A percentile compares a stretch with the other conserved stretches of the same genome.
These are phyloP conservation scores for Firmiana major DNA, from an alignment of 345 rosid species.

Conservation along the genomic window DNA sequence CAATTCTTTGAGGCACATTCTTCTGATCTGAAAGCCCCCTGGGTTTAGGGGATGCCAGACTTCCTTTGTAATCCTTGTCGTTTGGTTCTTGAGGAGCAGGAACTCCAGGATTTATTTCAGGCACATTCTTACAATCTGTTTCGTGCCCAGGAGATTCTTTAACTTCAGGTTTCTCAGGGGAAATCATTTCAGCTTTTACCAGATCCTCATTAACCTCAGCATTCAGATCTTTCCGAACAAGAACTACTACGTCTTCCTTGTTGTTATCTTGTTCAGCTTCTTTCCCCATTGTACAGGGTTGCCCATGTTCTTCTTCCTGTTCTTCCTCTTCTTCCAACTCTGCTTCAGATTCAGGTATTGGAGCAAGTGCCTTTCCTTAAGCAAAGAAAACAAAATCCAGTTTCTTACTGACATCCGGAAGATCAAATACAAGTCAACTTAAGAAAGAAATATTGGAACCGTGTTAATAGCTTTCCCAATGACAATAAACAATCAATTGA, in stretches of 20 bases:
- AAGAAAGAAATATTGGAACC: background rate
- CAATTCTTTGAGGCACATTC: slow-evolving; percentile 26
- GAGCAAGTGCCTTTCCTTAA: slow-evolving; percentile 93
- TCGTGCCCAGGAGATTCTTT: slow-evolving; percentile 23
- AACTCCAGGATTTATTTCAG: slow-evolving; percentile 23
- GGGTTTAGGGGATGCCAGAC: slow-evolving; percentile 78
- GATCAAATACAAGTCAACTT: background rate
- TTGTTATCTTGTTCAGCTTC: slow-evolving; percentile 10
- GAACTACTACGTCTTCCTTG: slow-evolving; percentile 19
- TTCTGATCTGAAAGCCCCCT: slow-evolving; percentile 55
- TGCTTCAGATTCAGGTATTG: slow-evolving; percentile 86
- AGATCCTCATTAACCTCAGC: slow-evolving; percentile 7
- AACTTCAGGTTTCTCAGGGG: slow-evolving; percentile 28
- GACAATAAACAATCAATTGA: background rate
- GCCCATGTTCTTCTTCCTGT: slow-evolving; percentile 19
- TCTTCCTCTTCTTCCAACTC: slow-evolving; percentile 76
- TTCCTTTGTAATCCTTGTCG: slow-evolving; percentile 48
- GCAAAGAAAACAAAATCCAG: slow-evolving; percentile 33
- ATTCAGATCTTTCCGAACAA: slow-evolving; percentile 22
- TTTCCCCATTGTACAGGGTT: slow-evolving; percentile 2
- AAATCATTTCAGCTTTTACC: slow-evolving; percentile 24
- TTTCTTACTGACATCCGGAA: slow-evolving; percentile 17
- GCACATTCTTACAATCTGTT: slow-evolving; percentile 19
- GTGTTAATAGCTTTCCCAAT: background rate
- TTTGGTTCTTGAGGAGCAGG: slow-evolving; percentile 24